Evolutionary conservation across 2,329 filamentous ascomycete genomes (phyloP).

Genomic region (Sporothrix variecibatus): DNA sequence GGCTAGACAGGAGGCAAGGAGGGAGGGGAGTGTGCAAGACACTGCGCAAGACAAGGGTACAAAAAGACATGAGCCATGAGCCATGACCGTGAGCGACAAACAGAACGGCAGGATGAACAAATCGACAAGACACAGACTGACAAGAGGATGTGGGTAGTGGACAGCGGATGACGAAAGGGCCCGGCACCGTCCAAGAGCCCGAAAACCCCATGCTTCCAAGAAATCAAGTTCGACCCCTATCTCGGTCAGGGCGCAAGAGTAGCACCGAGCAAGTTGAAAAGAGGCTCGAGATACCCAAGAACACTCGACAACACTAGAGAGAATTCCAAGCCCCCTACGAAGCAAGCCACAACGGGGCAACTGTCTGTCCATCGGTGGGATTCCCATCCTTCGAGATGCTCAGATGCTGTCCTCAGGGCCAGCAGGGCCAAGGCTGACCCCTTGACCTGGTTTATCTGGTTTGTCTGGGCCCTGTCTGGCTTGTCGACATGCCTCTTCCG

Average conservation of each 20-base stretch:
- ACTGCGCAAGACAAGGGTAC: not conserved
- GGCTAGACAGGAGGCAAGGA: not conserved
- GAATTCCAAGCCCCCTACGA: not conserved
- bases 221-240: not conserved
- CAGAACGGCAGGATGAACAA: not conserved
- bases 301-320: not conserved
- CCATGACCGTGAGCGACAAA: not conserved
- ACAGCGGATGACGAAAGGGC: not conserved
- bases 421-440: not conserved
- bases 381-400: not conserved
- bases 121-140: not conserved
- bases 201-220: not conserved
- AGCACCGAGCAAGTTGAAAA: not conserved
- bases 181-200: not conserved
- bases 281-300: not conserved
- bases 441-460: not conserved
- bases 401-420: not conserved
- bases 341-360: conserved; percentile 15
- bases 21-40: not conserved
- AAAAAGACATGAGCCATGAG: not conserved
- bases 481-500: not conserved
- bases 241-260: not conserved
- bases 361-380: conserved; percentile 17
- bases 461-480: not conserved
- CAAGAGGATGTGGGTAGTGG: not conserved